Base-by-base conservation (phyloP, 441 rosid species). In the Gossypium gossypioides region DNA sequence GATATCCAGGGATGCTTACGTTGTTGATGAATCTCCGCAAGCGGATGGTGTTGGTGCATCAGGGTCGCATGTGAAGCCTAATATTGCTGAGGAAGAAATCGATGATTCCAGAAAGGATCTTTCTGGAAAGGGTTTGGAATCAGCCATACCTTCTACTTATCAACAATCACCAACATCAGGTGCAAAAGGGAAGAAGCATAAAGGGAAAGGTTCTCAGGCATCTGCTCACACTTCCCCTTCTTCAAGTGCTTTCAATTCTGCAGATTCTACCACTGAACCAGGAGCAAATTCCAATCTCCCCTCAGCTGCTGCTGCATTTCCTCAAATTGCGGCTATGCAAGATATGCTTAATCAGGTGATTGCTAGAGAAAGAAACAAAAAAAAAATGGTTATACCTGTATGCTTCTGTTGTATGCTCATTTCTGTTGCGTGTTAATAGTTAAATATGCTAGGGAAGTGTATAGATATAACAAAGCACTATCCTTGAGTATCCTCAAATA, bases 281-380 rank as follows among this genome's bases (percentile, higher is more conserved):
- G 80, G 79, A 69, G 81, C 72, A 69, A 85, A 78, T 73, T 81
- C 84, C 32, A 80, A 73, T 83, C 78, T 64, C 44, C 89, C 78
- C 7, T 72, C 82, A 22, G 60, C 77, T 37, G 87, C 81, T 76
- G 78, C 84, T 77, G 69, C 81, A 64, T 56, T 74, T 54, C 79
- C 90, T 68, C 99, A 90, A 58, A 71, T 88, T 19, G 57, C 75
- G 68, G 81, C 89, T 13, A 81, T 90, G 92, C 94, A 89, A 68
- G 88, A 86, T 63, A 82, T 68, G 66, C 83, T 95, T 75, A 84
- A 87, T 82, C 99, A 95, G 98, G 99, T 95, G 69, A 85, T 66
- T 74, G 67, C 63, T 24, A 60, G n/a, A 32, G 59, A 29, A 21
- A 8, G 12, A 68, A 25, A 42, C 13, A 21, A 51, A 0, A 10